Conservation (phyloP, 2,329 filamentous ascomycete species). For the Aspergillus luchuensis region DNA sequence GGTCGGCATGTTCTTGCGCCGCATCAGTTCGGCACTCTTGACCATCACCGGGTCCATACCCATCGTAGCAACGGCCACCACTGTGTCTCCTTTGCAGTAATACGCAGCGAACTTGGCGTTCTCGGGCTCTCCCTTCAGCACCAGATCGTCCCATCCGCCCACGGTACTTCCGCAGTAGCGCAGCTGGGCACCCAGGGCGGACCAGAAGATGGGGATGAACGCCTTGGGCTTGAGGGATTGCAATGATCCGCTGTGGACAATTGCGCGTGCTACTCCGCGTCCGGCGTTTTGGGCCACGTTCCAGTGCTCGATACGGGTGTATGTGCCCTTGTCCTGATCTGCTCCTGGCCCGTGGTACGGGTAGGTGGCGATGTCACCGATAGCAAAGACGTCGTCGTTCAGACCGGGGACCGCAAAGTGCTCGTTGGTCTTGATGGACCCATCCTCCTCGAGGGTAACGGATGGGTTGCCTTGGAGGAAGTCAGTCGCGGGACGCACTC, state of each 20-base stretch:
- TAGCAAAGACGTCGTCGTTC: slow-evolving; percentile 77
- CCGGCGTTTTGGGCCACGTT: slow-evolving; percentile 95
- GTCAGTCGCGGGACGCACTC: slow-evolving; percentile 81
- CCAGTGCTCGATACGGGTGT: slow-evolving; percentile 93
- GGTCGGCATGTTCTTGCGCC: slow-evolving; percentile 74
- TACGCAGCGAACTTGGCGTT: slow-evolving; percentile 85
- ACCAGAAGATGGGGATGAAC: slow-evolving; percentile 97
- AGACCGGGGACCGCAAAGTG: slow-evolving; percentile 74
- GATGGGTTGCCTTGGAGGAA: slow-evolving; percentile 74
- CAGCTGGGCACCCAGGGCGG: slow-evolving; percentile 82
- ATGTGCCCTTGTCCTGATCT: slow-evolving; percentile 57
- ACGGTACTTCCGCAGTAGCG: slow-evolving; percentile 89
- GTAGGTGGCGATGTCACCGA: slow-evolving; percentile 93
- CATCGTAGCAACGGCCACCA: slow-evolving; percentile 91
- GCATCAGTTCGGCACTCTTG: slow-evolving; percentile 84
- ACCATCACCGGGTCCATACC: slow-evolving; percentile 82
- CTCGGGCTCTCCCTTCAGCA: slow-evolving; percentile 74
- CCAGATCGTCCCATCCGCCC: slow-evolving; percentile 80
- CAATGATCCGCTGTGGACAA: slow-evolving; percentile 58
- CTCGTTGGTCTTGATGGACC: slow-evolving; percentile 80
- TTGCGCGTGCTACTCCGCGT: slow-evolving; percentile 74
- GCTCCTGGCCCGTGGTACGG: slow-evolving; percentile 91
- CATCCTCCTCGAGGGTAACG: slow-evolving; percentile 75
- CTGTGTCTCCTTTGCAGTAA: slow-evolving; percentile 81
- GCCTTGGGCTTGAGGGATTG: slow-evolving; percentile 59